A percentile compares a stretch with the other conserved stretches of the same genome.
These are phyloP conservation scores for Quercus cerris DNA, from an alignment of 306 rosid genomes.

Conservation along the genomic window DNA sequence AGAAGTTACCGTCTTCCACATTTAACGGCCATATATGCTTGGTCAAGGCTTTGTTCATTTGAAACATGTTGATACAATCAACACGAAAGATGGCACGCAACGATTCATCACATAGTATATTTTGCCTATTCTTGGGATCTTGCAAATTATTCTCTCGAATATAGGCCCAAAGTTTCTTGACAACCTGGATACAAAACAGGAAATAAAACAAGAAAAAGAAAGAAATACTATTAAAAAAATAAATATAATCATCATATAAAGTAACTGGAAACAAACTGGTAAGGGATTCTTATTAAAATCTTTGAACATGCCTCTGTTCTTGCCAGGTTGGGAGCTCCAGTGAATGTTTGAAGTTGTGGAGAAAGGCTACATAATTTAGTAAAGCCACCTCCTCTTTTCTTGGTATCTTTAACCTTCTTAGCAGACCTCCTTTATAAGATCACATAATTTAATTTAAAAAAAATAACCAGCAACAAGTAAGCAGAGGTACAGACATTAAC, in stretches of 20 bases:
- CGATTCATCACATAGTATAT: conserved; percentile 30
- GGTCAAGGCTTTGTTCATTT: conserved; percentile 37
- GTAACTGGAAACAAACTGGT: not conserved
- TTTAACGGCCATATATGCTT: conserved; percentile 34
- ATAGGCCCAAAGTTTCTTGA: conserved; percentile 39
- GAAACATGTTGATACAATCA: conserved; percentile 35
- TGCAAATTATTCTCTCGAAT: conserved; percentile 33
- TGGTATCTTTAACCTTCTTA: no score
- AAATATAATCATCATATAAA: not conserved
- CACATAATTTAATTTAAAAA: no score
- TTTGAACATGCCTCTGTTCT: conserved; percentile 31
- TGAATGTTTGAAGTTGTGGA: conserved; percentile 38
- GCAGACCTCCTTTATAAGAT: no score
- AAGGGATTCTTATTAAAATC: not conserved
- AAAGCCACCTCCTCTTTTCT: not conserved
- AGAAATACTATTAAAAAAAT: not conserved
- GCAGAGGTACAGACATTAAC: no score
- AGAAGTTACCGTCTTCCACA: no score
- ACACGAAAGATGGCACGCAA: conserved; percentile 29
- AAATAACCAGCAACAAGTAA: no score
- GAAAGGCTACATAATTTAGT: conserved; percentile 36
- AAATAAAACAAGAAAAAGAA: not conserved
- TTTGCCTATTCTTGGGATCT: conserved; percentile 32
- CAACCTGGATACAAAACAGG: conserved; percentile 28
- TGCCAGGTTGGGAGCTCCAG: conserved; percentile 33